Conservation (phyloP, 768 basidiomycete genomes). For the Leucocoprinus leucothites region DNA sequence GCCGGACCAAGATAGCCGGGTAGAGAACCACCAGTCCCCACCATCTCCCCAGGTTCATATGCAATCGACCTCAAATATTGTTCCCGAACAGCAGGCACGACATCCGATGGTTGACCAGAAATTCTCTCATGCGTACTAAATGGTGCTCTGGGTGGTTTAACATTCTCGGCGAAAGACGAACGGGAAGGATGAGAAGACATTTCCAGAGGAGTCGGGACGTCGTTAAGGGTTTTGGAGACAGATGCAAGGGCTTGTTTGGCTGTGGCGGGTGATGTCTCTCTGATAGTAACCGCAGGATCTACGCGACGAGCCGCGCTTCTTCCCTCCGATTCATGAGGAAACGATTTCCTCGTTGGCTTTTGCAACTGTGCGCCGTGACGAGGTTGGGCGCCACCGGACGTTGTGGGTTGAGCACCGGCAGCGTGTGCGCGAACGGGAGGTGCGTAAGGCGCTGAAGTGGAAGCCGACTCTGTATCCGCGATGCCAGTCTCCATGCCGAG, state of each 20-base stretch:
- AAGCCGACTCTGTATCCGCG: neutral
- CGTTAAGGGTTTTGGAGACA: neutral
- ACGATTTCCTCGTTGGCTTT: no score
- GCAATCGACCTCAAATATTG: neutral
- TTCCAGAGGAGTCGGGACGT: neutral
- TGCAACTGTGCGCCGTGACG: no score
- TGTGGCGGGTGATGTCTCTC: no score
- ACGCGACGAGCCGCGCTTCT: no score
- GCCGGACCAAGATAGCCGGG: conserved; percentile 19
- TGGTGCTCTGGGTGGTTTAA: neutral
- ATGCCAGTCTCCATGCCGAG: no score
- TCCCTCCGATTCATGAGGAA: no score
- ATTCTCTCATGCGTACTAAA: conserved; percentile 5
- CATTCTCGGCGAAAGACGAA: neutral
- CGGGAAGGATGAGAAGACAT: neutral
- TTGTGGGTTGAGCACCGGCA: neutral
- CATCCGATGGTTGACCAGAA: neutral
- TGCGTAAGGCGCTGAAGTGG: neutral
- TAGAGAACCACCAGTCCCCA: conserved; percentile 14
- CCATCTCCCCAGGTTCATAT: conserved; percentile 6
- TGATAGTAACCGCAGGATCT: no score
- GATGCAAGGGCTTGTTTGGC: no score
- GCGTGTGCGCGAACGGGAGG: neutral
- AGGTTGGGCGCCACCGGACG: no score
- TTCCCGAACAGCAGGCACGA: neutral